These are phyloP conservation scores for Hyaloperonospora brassicae DNA, from an alignment of 352 stramenopile species.

Conservation along the genomic window DNA sequence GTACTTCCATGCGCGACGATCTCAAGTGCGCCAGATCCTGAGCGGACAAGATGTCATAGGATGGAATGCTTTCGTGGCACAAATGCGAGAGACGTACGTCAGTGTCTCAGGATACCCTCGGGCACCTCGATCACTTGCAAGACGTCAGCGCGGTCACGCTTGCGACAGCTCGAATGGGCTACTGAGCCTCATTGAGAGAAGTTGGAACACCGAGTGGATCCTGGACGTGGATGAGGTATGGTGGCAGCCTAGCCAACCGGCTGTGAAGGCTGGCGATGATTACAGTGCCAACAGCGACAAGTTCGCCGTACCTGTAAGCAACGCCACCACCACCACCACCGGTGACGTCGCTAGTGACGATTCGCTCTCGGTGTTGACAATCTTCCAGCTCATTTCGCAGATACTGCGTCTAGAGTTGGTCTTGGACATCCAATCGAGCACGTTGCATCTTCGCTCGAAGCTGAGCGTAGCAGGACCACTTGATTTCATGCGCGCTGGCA, in stretches of 20 bases:
- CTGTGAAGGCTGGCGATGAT: slow-evolving; percentile 3
- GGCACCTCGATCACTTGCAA: background rate
- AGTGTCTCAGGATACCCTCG: slow-evolving; percentile 1
- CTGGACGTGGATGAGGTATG: slow-evolving; percentile 40
- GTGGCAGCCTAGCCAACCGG: slow-evolving; percentile 24
- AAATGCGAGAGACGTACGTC: slow-evolving; percentile 63
- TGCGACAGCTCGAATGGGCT: background rate
- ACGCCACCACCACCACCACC: too few species aligned
- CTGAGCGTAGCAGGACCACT: slow-evolving; percentile 20
- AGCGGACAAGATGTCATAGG: slow-evolving; percentile 44
- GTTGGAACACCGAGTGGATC: slow-evolving; percentile 52
- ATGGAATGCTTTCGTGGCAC: slow-evolving; percentile 48
- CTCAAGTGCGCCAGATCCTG: slow-evolving; percentile 42
- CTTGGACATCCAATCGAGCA: slow-evolving; percentile 31
- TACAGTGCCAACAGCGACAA: background rate
- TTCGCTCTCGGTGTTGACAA: slow-evolving; percentile 30
- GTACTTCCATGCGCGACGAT: slow-evolving; percentile 35
- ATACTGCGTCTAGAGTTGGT: slow-evolving; percentile 34
- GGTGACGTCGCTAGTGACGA: background rate
- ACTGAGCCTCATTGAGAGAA: slow-evolving; percentile 30
- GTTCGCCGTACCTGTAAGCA: background rate
- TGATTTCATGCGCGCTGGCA: slow-evolving; percentile 5
- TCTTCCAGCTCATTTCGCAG: slow-evolving; percentile 48
- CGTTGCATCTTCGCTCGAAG: slow-evolving; percentile 31
- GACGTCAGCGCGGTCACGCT: background rate